Conservation (phyloP, 1,284 basidiomycete genomes). For the Malassezia japonica region DNA sequence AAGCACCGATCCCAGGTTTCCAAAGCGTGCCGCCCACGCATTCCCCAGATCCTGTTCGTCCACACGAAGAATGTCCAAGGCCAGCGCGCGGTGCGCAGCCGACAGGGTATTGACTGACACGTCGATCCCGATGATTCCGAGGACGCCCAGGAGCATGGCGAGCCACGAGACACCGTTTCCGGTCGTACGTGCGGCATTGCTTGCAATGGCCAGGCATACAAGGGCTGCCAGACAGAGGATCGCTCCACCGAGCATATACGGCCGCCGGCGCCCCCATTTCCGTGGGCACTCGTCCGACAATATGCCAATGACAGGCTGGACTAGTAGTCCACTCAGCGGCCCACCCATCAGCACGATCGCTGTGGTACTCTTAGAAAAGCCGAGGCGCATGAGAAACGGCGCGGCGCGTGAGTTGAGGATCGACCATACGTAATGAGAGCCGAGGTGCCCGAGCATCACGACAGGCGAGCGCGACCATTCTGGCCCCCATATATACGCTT, state of each 20-base stretch:
- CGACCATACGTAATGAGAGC: constrained; percentile 42
- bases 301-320: constrained; percentile 47
- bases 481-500: constrained; percentile 19
- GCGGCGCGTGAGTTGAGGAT: constrained; percentile 43
- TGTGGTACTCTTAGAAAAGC: constrained; percentile 33
- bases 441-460: constrained; percentile 32
- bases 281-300: constrained; percentile 43
- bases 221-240: neutral
- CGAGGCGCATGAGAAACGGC: constrained; percentile 37
- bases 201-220: neutral
- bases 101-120: constrained; percentile 77
- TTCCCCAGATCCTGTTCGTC: constrained; percentile 72
- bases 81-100: constrained; percentile 69
- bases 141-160: constrained; percentile 68
- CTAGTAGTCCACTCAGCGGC: constrained; percentile 40
- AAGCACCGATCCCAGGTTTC: constrained; percentile 31
- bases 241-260: constrained; percentile 41
- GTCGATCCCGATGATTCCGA: constrained; percentile 80
- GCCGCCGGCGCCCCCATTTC: constrained; percentile 45
- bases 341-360: constrained; percentile 41
- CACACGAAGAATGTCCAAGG: constrained; percentile 59
- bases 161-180: constrained; percentile 38
- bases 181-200: constrained; percentile 52
- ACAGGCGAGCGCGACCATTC: constrained; percentile 25
- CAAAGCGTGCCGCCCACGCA: constrained; percentile 87